phyloP scores from a whole-genome alignment of 768 basidiomycete genomes.

The Tricholoma hemisulphureum region DNA sequence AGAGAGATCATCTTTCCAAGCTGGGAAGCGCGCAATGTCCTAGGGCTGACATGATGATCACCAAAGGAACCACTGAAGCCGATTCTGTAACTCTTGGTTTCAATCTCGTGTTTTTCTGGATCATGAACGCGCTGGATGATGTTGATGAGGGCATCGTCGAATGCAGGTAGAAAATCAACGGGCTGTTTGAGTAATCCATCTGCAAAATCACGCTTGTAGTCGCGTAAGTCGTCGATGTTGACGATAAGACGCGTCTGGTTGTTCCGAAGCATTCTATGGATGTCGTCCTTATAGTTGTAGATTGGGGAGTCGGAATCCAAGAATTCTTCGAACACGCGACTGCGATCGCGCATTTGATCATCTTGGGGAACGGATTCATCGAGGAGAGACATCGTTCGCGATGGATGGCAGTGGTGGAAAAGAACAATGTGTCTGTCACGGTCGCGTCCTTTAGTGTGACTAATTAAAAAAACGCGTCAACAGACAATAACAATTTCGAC shows the following conservation, averaged over 20 bases:
- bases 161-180: constrained; percentile 80
- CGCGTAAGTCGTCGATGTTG: constrained; percentile 94
- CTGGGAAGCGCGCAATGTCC: constrained; percentile 83
- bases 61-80: constrained; percentile 97
- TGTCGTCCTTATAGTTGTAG: constrained; percentile 84
- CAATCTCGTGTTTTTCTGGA: constrained; percentile 75
- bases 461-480: constrained; percentile 13
- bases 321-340: constrained; percentile 81
- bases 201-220: constrained; percentile 84
- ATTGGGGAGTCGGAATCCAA: constrained; percentile 63
- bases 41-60: constrained; percentile 95
- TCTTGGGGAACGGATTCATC: constrained; percentile 69
- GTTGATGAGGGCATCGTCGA: constrained; percentile 78
- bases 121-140: constrained; percentile 76
- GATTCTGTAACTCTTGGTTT: constrained; percentile 78
- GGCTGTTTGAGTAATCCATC: constrained; percentile 90
- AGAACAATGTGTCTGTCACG: neutral
- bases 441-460: neutral
- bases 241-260: constrained; percentile 88
- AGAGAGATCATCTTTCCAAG: constrained; percentile 95
- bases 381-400: constrained; percentile 39
- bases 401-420: neutral
- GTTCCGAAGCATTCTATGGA: constrained; percentile 76
- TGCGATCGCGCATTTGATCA: constrained; percentile 69
- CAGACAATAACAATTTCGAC: constrained; percentile 3